These are phyloP conservation scores for Aspergillus nanangensis DNA, from an alignment of 495 filamentous ascomycete species.

Conservation along the genomic window DNA sequence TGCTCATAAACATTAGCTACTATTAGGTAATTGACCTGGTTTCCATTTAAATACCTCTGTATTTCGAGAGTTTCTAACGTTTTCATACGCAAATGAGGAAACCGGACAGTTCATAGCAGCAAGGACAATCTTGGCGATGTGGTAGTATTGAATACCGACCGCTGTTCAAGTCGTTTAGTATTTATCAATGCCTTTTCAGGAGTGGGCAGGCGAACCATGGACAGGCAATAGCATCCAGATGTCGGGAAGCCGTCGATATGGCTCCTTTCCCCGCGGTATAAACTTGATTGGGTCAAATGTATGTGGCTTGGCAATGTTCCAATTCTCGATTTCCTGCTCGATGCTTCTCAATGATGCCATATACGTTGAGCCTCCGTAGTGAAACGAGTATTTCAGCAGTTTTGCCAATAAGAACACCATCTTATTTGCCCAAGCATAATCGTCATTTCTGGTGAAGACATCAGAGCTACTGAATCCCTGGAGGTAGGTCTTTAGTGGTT, in stretches of 20 bases:
- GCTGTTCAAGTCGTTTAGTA: constrained; percentile 8
- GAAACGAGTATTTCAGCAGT: constrained; percentile 18
- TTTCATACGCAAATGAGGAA: constrained; percentile 17
- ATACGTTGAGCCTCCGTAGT: background rate
- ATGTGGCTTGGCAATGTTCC: constrained; percentile 20
- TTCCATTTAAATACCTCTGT: constrained; percentile 14
- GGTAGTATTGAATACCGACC: constrained; percentile 28
- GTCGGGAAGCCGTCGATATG: constrained; percentile 12
- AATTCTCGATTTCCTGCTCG: constrained; percentile 16
- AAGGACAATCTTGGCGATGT: constrained; percentile 27
- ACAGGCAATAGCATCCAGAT: constrained; percentile 29
- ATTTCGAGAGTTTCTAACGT: constrained; percentile 17
- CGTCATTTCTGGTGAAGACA: constrained; percentile 22
- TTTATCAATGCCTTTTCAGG: background rate
- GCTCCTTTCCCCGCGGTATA: constrained; percentile 7
- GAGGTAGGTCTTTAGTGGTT: constrained; percentile 19
- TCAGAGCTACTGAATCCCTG: constrained; percentile 20
- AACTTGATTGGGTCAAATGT: constrained; percentile 21
- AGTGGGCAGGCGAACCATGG: constrained; percentile 16
- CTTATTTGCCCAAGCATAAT: constrained; percentile 25
- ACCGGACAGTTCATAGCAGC: constrained; percentile 14
- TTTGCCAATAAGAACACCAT: constrained; percentile 27
- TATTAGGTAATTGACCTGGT: no score
- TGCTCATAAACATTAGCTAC: no score
- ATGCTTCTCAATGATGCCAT: constrained; percentile 1